phyloP scores from a whole-genome alignment of 495 filamentous ascomycete species.

The Poronia punctata region DNA sequence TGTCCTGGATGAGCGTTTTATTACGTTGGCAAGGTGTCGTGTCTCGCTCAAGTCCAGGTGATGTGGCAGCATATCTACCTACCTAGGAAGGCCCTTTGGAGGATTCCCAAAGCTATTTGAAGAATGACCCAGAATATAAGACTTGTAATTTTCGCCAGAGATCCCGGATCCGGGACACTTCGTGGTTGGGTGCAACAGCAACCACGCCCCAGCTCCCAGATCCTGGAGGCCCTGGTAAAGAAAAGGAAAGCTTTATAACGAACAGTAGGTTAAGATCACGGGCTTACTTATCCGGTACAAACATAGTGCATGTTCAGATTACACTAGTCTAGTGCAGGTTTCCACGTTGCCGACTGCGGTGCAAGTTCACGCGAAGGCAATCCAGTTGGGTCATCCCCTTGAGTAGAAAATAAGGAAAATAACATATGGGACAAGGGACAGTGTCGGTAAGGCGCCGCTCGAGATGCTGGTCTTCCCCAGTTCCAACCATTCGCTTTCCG shows the following conservation, averaged over 20 bases:
- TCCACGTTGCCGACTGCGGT: no score
- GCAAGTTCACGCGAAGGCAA: no score
- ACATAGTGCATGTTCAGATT: no score
- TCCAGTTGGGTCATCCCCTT: no score
- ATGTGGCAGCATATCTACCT: background rate
- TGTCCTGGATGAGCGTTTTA: background rate
- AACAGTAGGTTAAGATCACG: no score
- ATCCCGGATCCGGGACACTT: slow-evolving; percentile 1
- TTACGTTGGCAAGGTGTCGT: background rate
- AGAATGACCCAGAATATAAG: background rate
- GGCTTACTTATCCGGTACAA: no score
- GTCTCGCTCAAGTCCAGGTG: slow-evolving; percentile 1
- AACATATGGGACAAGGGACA: no score
- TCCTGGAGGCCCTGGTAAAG: background rate
- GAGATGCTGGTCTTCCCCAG: no score
- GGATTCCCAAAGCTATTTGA: background rate
- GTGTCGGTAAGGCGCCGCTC: no score
- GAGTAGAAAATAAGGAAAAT: no score
- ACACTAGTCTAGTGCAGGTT: no score
- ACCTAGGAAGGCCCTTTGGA: background rate
- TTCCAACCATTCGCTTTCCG: no score
- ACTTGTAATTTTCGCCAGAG: slow-evolving; percentile 1
- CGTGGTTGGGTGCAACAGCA: background rate
- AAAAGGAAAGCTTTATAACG: background rate
- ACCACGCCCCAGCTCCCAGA: background rate